Evolutionary conservation across 495 filamentous ascomycete genomes (phyloP), one percentile per base, ranked within the genome.

Genomic region (Penicillium coprophilum): DNA sequence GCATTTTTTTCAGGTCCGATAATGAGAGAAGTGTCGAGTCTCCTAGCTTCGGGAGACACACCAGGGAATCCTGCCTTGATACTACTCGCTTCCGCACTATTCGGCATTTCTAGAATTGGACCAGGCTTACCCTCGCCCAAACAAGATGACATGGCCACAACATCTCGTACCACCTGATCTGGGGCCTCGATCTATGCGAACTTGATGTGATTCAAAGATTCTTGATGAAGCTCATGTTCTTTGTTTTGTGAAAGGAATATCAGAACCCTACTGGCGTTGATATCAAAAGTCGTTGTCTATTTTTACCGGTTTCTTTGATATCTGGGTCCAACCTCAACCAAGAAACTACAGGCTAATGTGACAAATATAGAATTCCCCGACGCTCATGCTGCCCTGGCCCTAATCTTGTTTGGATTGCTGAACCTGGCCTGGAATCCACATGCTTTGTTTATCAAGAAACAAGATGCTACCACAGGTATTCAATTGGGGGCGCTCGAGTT

Each of bases 381-480:
- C 15, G 12, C 17, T 27, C 39, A 44, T 46, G 12, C 40, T 15
- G 27, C 6, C 13, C 19, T 44, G 38, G 20, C 30, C 3, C 20
- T 36, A 44, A 23, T 15, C 27, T 19, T 50, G 20, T 44, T 24
- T 15, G 28, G 46, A 36, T 31, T 10, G 13, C 30, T 31, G 31
- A n/a, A 28, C 4, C 30, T 45, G 38, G 11, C 21, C 10, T 30
- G 5, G n/a, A 13, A 15, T 19, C 12, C 15, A 38, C 20, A 2
- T 31, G 20, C 52, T 54, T 46, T 54, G 41, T 46, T 27, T 20
- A 32, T 46, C 43, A 19, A 46, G 13, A 24, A 38, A 17, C 21
- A 28, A 19, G 15, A 46, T 19, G 31, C 13, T 17, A 46, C 41
- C 12, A 38, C 20, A 43, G 23, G 34, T 7, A 13, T 20, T 27